A percentile compares a stretch with the other conserved stretches of the same genome.
Conservation (phyloP, 331 rosid species). For the Quercus tomentella region DNA sequence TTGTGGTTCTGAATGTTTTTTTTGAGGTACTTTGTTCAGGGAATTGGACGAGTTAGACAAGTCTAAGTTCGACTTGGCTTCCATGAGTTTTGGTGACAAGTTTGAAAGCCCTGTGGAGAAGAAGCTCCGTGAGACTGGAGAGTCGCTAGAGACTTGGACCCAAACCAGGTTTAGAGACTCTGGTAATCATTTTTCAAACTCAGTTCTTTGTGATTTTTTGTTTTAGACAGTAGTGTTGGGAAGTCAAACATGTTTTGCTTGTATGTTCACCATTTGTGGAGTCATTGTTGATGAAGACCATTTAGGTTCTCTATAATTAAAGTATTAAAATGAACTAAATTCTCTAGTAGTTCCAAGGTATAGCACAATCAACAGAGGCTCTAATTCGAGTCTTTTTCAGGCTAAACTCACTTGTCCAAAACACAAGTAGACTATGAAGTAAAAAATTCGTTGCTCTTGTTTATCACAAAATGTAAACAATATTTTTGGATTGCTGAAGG, state of each 20-base stretch:
- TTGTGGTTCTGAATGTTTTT: not conserved
- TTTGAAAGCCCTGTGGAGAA: constrained; percentile 67
- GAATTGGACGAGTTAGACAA: constrained; percentile 39
- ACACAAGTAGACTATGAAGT: too few relatives aligned
- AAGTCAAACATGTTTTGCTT: not conserved
- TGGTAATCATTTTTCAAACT: constrained; percentile 26
- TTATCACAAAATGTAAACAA: too few relatives aligned
- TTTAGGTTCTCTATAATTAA: too few relatives aligned
- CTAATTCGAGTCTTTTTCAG: too few relatives aligned
- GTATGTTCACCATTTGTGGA: too few relatives aligned
- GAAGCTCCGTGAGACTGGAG: constrained; percentile 70
- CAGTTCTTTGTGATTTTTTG: not conserved
- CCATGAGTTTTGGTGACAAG: constrained; percentile 39
- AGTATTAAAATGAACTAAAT: too few relatives aligned
- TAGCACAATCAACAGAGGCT: too few relatives aligned
- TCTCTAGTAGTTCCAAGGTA: too few relatives aligned
- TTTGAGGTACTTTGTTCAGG: constrained; percentile 22
- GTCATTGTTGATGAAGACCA: too few relatives aligned
- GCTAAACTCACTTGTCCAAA: too few relatives aligned
- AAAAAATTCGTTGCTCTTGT: too few relatives aligned
- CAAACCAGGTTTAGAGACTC: constrained; percentile 46
- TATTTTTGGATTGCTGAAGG: too few relatives aligned
- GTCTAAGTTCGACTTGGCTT: constrained; percentile 45
- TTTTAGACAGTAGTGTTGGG: not conserved
- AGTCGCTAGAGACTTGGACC: constrained; percentile 46